Conservation (phyloP, 371 early-diverging fungal genomes). For the Mortierella sp. region DNA sequence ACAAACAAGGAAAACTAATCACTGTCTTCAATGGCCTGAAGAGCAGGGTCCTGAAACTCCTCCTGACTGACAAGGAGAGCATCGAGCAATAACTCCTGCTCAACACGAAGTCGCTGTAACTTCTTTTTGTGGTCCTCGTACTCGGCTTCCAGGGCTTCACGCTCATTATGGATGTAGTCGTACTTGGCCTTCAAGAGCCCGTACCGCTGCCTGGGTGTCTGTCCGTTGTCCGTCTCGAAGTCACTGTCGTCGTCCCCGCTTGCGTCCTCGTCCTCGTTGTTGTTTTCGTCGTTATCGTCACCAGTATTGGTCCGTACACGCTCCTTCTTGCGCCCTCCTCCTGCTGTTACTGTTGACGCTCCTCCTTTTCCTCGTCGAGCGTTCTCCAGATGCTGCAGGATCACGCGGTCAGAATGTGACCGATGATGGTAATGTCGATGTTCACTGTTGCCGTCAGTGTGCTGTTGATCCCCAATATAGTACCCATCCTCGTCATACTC, state of each 20-base stretch:
- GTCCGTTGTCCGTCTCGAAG: conserved; percentile 41
- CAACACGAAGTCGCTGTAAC: conserved; percentile 64
- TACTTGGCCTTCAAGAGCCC: conserved; percentile 69
- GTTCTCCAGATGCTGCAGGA: conserved; percentile 22
- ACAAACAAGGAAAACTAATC: conserved; percentile 16
- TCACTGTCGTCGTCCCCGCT: conserved; percentile 53
- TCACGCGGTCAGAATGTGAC: conserved; percentile 13
- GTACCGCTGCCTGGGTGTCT: conserved; percentile 59
- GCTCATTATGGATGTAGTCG: conserved; percentile 68
- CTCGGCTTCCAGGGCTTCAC: conserved; percentile 69
- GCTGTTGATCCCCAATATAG: neutral
- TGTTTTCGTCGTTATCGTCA: conserved; percentile 17
- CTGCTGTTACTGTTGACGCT: neutral
- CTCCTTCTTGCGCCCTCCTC: conserved; percentile 1
- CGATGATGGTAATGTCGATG: conserved; percentile 26
- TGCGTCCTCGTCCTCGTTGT: conserved; percentile 18
- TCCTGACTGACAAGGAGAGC: conserved; percentile 60
- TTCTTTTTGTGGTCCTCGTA: conserved; percentile 64
- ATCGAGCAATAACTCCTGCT: conserved; percentile 67
- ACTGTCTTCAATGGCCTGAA: conserved; percentile 51
- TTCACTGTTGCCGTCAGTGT: conserved; percentile 8
- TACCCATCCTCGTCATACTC: neutral
- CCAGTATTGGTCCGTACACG: neutral
- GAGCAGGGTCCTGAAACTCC: conserved; percentile 49
- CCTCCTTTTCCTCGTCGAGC: conserved; percentile 14